A percentile compares a stretch with the other conserved stretches of the same genome.
Conservation (phyloP, 2,329 filamentous ascomycete genomes). For the Arthrinium phaeospermum region DNA sequence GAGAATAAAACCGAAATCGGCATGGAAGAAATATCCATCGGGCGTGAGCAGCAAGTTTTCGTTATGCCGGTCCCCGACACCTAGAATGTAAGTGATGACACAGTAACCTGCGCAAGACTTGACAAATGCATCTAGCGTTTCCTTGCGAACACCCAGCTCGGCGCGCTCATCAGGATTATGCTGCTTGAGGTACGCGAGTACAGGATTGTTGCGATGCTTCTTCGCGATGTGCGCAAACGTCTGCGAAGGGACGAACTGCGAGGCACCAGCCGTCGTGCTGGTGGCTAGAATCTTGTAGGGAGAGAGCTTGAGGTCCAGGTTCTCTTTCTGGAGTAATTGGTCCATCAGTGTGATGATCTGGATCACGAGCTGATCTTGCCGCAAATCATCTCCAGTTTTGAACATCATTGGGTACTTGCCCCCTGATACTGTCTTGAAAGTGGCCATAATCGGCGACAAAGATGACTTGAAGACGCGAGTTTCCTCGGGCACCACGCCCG, state of each 20-base stretch:
- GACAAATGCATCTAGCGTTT: constrained; percentile 93
- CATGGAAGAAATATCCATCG: constrained; percentile 95
- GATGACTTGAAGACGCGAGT: constrained; percentile 95
- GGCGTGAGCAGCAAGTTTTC: constrained; percentile 93
- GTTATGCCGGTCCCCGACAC: constrained; percentile 92
- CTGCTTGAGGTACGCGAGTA: constrained; percentile 82
- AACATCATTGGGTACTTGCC: constrained; percentile 91
- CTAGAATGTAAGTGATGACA: constrained; percentile 96
- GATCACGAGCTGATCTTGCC: constrained; percentile 96
- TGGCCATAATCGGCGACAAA: constrained; percentile 86
- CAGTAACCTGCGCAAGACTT: constrained; percentile 97
- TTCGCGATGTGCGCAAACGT: constrained; percentile 82
- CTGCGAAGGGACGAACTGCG: constrained; percentile 90
- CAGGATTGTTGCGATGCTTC: constrained; percentile 77
- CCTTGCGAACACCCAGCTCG: constrained; percentile 85
- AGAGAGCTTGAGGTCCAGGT: constrained; percentile 91
- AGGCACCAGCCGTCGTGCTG: constrained; percentile 84
- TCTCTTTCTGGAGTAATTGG: constrained; percentile 91
- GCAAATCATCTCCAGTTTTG: constrained; percentile 94
- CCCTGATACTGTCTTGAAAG: constrained; percentile 81
- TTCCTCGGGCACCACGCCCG: constrained; percentile 81
- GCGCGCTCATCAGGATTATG: constrained; percentile 88
- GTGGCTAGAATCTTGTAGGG: constrained; percentile 97
- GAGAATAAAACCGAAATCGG: constrained; percentile 97
- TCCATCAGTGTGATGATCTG: constrained; percentile 99